These are phyloP conservation scores for Castanea mollissima DNA, from an alignment of 306 rosid species.

Conservation along the genomic window DNA sequence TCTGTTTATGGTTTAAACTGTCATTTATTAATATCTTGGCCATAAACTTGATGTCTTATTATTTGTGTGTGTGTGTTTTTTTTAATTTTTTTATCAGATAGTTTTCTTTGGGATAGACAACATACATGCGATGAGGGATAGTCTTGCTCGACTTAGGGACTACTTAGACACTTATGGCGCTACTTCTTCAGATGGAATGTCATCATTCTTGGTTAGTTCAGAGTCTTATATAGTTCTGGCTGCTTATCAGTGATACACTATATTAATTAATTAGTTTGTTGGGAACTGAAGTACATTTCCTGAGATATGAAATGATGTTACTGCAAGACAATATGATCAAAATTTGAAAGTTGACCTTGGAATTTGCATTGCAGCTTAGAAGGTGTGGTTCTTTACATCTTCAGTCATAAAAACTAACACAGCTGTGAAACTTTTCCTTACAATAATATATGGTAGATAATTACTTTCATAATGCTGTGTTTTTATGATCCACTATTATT, in stretches of 20 bases:
- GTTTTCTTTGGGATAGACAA: conserved; percentile 97
- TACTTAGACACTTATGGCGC: conserved; percentile 85
- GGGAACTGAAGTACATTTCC: neutral
- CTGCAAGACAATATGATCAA: conserved; percentile 11
- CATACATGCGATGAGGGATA: conserved; percentile 97
- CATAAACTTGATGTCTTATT: conserved; percentile 11
- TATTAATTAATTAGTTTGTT: neutral
- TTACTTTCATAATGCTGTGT: too few relatives aligned
- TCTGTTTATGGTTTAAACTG: conserved; percentile 34
- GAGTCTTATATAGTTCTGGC: conserved; percentile 16
- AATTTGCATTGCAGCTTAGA: neutral
- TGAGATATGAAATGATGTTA: conserved; percentile 18
- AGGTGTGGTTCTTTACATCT: conserved; percentile 1
- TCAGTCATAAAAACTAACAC: conserved; percentile 2
- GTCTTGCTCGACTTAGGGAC: conserved; percentile 90
- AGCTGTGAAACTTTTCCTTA: neutral
- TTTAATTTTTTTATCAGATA: conserved; percentile 41
- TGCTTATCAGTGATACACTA: conserved; percentile 13
- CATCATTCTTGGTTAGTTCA: conserved; percentile 88
- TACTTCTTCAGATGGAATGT: conserved; percentile 94
- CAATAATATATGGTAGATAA: too few relatives aligned
- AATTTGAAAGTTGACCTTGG: conserved; percentile 13
- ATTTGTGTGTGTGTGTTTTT: neutral
- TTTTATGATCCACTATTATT: too few relatives aligned
- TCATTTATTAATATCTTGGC: conserved; percentile 16